Evolutionary conservation across 306 rosid species (phyloP), one percentile per base, ranked within the genome.

Genomic region (Glycine soja): DNA sequence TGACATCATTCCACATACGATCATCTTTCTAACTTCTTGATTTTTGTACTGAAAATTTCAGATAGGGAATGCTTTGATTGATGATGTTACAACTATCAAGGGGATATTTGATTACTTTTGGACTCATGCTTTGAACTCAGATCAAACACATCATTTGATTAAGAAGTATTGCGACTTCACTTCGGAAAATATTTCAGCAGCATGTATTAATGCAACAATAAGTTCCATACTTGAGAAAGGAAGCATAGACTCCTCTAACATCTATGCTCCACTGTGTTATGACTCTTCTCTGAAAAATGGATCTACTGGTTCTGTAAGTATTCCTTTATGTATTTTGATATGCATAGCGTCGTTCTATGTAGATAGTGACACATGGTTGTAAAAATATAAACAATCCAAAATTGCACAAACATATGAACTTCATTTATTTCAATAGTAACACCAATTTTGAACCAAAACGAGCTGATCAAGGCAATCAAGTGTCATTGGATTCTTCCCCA

Each of bases 11-110:
- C 3, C 3, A 65, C 24, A 40, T 47, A 46, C 56, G 4, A n/a
- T 59, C 9, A 56, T 62, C 13, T 15, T 0, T 83, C 59, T 75
- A 50, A 16, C 46, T 34, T 46, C 0, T 8, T 30, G 10, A 15
- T 56, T 18, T 87, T 18, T 87, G 65, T 40, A 45, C n/a, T 80
- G 51, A 52, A 67, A 73, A 42, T 45, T 67, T 43, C 84, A 89
- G 95, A 79, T 86, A 34, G 93, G 95, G 43, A 89, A 91, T 77
- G 87, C 90, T 10, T 86, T 81, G 91, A 81, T 88, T 59, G 89
- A 91, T 81, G 87, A 86, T 74, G 48, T 34, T 8, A 85, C 89
- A 3, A 6, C 15, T 10, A 0, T 0, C 1, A 19, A 75, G 62
- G 89, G 93, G 13, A 2, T 14, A 5, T 74, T 6, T 42, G 95